These are phyloP conservation scores for Fraxinus sp. DNA, from an alignment of 305 asterid species.

Conservation along the genomic window DNA sequence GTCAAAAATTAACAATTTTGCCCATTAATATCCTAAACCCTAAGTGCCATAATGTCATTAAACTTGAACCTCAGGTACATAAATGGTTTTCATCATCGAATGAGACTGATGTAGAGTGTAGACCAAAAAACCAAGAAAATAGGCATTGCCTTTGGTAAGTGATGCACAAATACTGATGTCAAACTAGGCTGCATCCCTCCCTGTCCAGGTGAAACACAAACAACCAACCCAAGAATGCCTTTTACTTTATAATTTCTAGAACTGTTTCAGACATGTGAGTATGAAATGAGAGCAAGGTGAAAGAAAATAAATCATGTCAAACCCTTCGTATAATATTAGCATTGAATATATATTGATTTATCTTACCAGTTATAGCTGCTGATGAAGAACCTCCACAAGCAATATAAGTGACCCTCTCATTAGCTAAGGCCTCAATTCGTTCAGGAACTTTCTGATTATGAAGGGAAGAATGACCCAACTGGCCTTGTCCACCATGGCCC, in stretches of 20 bases:
- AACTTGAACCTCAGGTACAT: not conserved
- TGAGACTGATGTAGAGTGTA: not conserved
- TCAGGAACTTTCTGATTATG: slow-evolving; percentile 65
- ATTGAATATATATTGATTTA: slow-evolving; percentile 9
- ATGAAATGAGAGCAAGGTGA: not conserved
- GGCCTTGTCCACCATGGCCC: slow-evolving; percentile 98
- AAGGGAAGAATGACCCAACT: slow-evolving; percentile 78
- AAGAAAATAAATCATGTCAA: not conserved
- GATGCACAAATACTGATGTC: not conserved
- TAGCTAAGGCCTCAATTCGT: slow-evolving; percentile 65
- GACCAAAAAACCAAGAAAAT: not conserved
- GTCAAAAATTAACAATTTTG: not conserved
- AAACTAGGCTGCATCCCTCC: not conserved
- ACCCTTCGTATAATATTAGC: not conserved
- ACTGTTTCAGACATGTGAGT: not conserved
- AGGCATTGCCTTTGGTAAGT: not conserved
- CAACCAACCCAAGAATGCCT: not conserved
- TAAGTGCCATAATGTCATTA: not conserved
- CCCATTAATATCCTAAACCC: not conserved
- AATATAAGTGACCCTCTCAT: slow-evolving; percentile 64
- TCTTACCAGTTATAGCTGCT: slow-evolving; percentile 87
- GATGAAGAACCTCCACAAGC: slow-evolving; percentile 94
- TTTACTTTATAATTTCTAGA: not conserved
- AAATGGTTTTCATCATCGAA: not conserved
- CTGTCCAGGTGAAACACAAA: not conserved